phyloP scores from a whole-genome alignment of 805 yeast species.

The Hanseniaspora vineae region DNA sequence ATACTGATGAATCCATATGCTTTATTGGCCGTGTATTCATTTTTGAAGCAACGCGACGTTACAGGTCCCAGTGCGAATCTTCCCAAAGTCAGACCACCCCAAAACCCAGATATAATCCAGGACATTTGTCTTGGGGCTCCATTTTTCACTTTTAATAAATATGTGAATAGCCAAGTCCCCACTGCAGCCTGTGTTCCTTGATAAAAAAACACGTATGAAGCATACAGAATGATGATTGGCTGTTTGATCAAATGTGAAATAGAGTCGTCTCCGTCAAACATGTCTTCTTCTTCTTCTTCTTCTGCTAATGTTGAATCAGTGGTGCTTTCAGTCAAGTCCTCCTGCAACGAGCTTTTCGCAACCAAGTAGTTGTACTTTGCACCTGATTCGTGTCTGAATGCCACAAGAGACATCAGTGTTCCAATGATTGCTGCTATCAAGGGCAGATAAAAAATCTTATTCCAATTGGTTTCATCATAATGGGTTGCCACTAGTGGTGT shows the following conservation, averaged over 20 bases:
- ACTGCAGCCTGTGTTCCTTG: slow-evolving; percentile 58
- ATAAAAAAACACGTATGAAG: slow-evolving; percentile 45
- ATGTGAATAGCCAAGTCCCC: slow-evolving; percentile 62
- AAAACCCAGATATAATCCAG: slow-evolving; percentile 55
- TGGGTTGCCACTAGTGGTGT: slow-evolving; percentile 52
- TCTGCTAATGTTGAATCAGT: slow-evolving; percentile 7
- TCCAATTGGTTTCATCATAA: slow-evolving; percentile 21
- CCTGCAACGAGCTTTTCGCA: slow-evolving; percentile 8
- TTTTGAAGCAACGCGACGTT: slow-evolving; percentile 33
- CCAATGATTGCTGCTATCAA: slow-evolving; percentile 26
- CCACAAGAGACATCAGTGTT: slow-evolving; percentile 20
- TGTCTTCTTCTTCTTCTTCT: slow-evolving; percentile 5
- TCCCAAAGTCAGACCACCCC: slow-evolving; percentile 61
- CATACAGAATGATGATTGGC: slow-evolving; percentile 18
- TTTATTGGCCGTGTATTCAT: slow-evolving; percentile 29
- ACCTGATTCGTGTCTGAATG: slow-evolving; percentile 36
- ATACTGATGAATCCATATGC: slow-evolving; percentile 24
- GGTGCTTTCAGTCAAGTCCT: too few species aligned
- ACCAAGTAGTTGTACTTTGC: slow-evolving; percentile 22
- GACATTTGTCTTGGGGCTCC: slow-evolving; percentile 38
- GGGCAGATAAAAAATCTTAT: slow-evolving; percentile 19
- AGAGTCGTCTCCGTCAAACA: slow-evolving; percentile 4
- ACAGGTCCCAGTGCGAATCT: slow-evolving; percentile 44
- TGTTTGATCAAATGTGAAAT: neutral
- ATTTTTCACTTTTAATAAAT: slow-evolving; percentile 40